These are phyloP conservation scores for Colletotrichum sidae DNA, from an alignment of 2,329 filamentous ascomycete species.

Conservation along the genomic window DNA sequence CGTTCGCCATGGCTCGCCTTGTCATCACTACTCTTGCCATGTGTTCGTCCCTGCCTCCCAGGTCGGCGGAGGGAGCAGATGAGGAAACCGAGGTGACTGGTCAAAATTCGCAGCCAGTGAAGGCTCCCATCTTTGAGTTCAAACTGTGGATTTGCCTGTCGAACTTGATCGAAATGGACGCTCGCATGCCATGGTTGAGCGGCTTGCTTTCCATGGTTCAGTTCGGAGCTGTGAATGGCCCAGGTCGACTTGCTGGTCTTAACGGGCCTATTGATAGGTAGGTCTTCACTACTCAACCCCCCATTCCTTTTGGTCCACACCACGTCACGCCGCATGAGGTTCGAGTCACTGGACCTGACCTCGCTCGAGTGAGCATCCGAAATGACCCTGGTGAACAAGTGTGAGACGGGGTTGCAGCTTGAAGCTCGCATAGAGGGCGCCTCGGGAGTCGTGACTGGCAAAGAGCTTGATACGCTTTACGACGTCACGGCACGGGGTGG, in stretches of 20 bases:
- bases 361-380: constrained; percentile 52
- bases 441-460: constrained; percentile 1
- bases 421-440: constrained; percentile 18
- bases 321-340: constrained; percentile 57
- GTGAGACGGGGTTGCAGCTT: constrained; percentile 41
- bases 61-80: constrained; percentile 42
- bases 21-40: constrained; percentile 73
- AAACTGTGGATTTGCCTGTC: constrained; percentile 80
- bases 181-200: constrained; percentile 91
- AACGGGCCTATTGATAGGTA: constrained; percentile 92
- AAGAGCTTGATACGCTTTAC: constrained; percentile 25
- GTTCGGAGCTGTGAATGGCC: constrained; percentile 78
- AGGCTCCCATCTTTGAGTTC: constrained; percentile 80
- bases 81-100: constrained; percentile 37
- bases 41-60: constrained; percentile 74
- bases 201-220: constrained; percentile 82
- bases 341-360: constrained; percentile 58
- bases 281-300: constrained; percentile 57
- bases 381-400: constrained; percentile 46
- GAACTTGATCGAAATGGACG: constrained; percentile 77
- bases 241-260: constrained; percentile 78
- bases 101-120: constrained; percentile 45
- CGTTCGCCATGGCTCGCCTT: constrained; percentile 74
- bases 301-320: constrained; percentile 22
- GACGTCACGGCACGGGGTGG: constrained; percentile 28